phyloP scores from a whole-genome alignment of 2,329 filamentous ascomycete species.

The Aphanoascus verrucosus region DNA sequence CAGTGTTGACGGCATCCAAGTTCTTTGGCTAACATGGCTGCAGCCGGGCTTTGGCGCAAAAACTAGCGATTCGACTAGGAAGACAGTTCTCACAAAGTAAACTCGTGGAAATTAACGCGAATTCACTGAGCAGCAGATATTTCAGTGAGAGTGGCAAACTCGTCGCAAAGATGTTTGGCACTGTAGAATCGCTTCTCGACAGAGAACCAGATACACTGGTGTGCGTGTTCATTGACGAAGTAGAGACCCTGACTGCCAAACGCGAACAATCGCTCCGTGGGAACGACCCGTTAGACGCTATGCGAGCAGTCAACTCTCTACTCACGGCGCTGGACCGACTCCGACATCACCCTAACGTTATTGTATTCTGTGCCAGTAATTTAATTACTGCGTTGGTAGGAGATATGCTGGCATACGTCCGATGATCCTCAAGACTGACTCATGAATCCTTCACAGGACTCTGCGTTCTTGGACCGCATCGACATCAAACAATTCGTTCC shows the following conservation, averaged over 20 bases:
- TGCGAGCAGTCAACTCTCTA: slow-evolving; percentile 42
- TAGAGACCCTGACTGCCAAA: slow-evolving; percentile 40
- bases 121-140: slow-evolving; percentile 38
- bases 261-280: slow-evolving; percentile 32
- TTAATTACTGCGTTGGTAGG: slow-evolving; percentile 34
- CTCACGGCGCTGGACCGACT: slow-evolving; percentile 40
- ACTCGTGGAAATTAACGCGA: slow-evolving; percentile 39
- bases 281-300: slow-evolving; percentile 38
- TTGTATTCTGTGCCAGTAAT: slow-evolving; percentile 44
- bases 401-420: background rate
- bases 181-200: slow-evolving; percentile 27
- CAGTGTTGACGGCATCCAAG: background rate
- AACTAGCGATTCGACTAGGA: slow-evolving; percentile 40
- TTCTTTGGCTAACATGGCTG: slow-evolving; percentile 2
- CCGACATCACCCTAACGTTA: slow-evolving; percentile 34
- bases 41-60: slow-evolving; percentile 39
- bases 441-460: slow-evolving; percentile 23
- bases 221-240: slow-evolving; percentile 42
- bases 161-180: slow-evolving; percentile 36
- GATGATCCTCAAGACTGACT: background rate
- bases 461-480: slow-evolving; percentile 41
- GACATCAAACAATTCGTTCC: slow-evolving; percentile 39
- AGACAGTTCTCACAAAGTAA: slow-evolving; percentile 31
- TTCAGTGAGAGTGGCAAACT: slow-evolving; percentile 41
- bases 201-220: slow-evolving; percentile 34